Base-by-base conservation (phyloP, 805 yeast genomes). In the Cephaloascus albidus region DNA sequence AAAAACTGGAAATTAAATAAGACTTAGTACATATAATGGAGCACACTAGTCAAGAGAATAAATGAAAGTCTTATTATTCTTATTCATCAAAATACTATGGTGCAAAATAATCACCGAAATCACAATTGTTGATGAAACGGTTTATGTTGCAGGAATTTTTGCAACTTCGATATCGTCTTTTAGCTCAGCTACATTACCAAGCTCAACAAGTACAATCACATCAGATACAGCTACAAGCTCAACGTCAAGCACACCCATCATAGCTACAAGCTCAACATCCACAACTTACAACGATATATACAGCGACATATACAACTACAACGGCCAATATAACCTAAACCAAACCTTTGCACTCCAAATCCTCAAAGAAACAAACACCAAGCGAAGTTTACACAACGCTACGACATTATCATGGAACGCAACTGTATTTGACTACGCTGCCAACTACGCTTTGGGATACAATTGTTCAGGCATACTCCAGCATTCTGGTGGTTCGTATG, bases 401-500 rank as follows among this genome's bases (percentile, higher is more conserved):
- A 54, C 47, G 20, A 42, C 45, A n/a, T 42, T 64, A 35, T 37
- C 40, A 3, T 65, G 70, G 70, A 58, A 63, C 43, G 14, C 41
- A 2, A 45, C 56, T 1, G 50, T 60, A 34, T 56, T 46, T 23
- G 46, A 55, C 8, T 65, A 50, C 41, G 71, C 70, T 10, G 50
- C 53, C 3, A 33, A 41, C 8, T 62, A 52, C 41, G 64, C 69
- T 12, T 45, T 49, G 14, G 40, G 46, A 28, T 65, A 63, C 45
- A 52, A 53, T 32, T 65, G 70, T 43, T 52, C 61, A 32, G 65
- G 68, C 4, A 46, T 48, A 16, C 48, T 65, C 27, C 41, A 38
- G 8, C 70, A 65, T 46, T 57, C 65, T 12, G 60, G 60, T 3
- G 65, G 65, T 0, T 47, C 48, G 0, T 60, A 51, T 47, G 70